phyloP scores from a whole-genome alignment of 1,284 basidiomycete genomes.

The Cystobasidium slooffiae region DNA sequence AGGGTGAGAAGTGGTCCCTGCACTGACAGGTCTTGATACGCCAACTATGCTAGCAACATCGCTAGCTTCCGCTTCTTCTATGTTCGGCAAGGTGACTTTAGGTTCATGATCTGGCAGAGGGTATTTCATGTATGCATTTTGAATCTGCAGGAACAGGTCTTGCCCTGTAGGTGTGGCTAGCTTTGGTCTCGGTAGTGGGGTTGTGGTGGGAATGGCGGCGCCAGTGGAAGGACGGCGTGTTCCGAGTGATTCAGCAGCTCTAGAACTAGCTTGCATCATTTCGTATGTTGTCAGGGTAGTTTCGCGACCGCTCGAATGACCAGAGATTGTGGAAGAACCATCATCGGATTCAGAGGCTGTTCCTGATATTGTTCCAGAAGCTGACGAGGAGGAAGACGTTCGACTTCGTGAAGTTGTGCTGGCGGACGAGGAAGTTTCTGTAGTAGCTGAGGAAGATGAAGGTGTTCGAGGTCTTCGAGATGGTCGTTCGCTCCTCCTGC shows the following conservation, averaged over 20 bases:
- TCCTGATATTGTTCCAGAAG: neutral
- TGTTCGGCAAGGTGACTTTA: neutral
- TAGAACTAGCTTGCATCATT: conserved; percentile 10
- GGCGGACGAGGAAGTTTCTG: neutral
- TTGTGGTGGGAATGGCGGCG: neutral
- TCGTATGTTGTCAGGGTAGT: conserved; percentile 3
- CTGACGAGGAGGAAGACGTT: neutral
- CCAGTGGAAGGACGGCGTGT: neutral
- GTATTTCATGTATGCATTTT: conserved; percentile 14
- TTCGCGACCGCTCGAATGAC: neutral
- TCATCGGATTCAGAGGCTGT: neutral
- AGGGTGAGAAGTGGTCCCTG: neutral
- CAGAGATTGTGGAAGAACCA: neutral
- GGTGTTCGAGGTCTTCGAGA: neutral
- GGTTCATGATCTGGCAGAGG: conserved; percentile 8
- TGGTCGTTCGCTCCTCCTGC: too few species aligned
- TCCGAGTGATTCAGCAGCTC: neutral
- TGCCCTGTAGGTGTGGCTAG: neutral
- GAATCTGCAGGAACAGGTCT: conserved; percentile 9
- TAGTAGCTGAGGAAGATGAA: conserved; percentile 3
- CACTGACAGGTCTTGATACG: too few species aligned
- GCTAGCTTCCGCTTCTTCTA: neutral
- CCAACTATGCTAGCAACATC: neutral
- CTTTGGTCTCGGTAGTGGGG: neutral
- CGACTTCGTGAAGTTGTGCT: neutral